Base-by-base conservation (phyloP, 140 eudicot genomes). In the Flaveria floridana region DNA sequence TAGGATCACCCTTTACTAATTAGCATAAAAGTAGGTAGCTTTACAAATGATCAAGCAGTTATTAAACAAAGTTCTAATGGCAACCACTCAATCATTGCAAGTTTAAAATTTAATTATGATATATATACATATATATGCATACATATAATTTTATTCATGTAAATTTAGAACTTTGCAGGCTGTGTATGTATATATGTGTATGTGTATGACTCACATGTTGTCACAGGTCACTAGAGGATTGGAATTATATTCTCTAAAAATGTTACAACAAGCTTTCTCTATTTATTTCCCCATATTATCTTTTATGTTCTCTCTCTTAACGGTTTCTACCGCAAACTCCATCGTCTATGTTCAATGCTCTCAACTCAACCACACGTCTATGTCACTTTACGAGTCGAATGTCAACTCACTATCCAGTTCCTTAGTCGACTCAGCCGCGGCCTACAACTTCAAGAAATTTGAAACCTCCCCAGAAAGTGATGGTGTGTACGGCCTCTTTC, bases 371-470 rank as follows among this genome's bases (percentile, higher is more conserved):
- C 61, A 59, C 12, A 42, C 70, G 7, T 18, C 53, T 1, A 39
- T 19, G 23, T 20, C 77, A 72, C 42, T 67, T 4, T 72, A 72
- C 14, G 76, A 18, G 71, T 63, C 86, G n/a, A 84, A 82, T 81
- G 66, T 86, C 23, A 82, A 86, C 84, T 75, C 89, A 0, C 16
- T 84, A 12, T 85, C 84, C 76, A 62, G 80, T 44, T 78, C 89
- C 59, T 2, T 89, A 0, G 80, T 83, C 37, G 82, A 83, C 85
- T 82, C 96, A 0, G 85, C 96, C 8, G 26, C 88, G 39, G 0
- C n/a, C 57, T 26, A 84, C 50, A 72, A 59, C 80, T 89, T 44
- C 88, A 89, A 89, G 74, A 82, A 66, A 76, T 85, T 76, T 73
- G 79, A 81, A 19, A 72, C 87, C 65, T 55, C 79, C 44, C 73